Base-by-base conservation (phyloP, 768 basidiomycete species). In the Daedalea quercina region DNA sequence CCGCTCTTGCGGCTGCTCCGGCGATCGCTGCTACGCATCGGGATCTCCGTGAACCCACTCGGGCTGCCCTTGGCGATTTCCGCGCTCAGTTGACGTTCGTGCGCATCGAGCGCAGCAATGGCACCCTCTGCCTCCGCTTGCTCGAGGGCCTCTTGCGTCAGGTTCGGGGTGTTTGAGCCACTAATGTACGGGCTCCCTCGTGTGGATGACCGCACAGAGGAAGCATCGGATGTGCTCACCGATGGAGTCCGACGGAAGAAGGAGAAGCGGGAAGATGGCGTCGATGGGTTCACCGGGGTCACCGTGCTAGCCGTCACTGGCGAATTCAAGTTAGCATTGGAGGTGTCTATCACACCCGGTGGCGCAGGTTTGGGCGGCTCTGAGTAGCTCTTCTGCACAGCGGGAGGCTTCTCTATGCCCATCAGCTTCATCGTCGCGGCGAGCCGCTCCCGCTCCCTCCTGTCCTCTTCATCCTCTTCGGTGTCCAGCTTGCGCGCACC, bases 341-440 rank as follows among this genome's bases (percentile, higher is more conserved):
- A 3, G 20, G 41, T 43, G 28, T 43, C 50, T 17, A 28, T 25
- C 26, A 35, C 44, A 23, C 35, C 20, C 26, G 47, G 13, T 1
- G 20, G 37, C 19, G 19, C 46, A 22, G 46, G 44, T 3, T 51
- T 51, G 13, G 49, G 60, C 2, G 76, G 74, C 15, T 73, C 68
- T 17, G 73, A 70, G 53, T 63, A 64, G 57, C 69, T 71, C 55
- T 75, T 76, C 62, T 71, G 71, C 55, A 71, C 63, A 13, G 53
- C 51, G 12, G 69, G 71, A 26, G 85, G 82, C 66, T 87, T 73
- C 45, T 80, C 83, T 55, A 95, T 90, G 3, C 95, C 95, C 86
- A 94, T 92, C 25, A 95, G 72, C 66, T 92, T 90, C 88, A 98
- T 89, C 24, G 92, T 91, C 15, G 91, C 91, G 57, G 87, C 78